These are phyloP conservation scores for Hemerocallis citrina DNA, from an alignment of 106 monocot species.

Conservation along the genomic window DNA sequence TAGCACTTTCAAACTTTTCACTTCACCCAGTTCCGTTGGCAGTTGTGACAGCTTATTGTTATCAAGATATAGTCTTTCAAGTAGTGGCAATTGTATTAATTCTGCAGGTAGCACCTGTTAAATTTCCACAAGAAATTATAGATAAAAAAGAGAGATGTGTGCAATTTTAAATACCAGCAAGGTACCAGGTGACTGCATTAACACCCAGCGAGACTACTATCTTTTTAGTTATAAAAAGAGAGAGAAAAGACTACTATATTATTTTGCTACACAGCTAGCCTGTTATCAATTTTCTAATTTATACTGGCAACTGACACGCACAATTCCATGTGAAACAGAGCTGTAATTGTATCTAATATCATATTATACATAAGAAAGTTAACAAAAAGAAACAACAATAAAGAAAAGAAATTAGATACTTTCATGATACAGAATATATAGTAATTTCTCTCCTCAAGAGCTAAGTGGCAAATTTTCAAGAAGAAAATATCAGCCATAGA, in stretches of 20 bases:
- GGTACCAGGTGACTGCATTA: not conserved
- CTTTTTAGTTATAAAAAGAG: not conserved
- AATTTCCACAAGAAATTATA: slow-evolving; percentile 1
- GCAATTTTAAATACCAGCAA: not conserved
- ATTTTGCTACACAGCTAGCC: too few species aligned
- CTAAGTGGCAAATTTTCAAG: not conserved
- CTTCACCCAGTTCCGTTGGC: slow-evolving; percentile 86
- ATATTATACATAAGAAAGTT: too few species aligned
- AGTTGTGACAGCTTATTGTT: slow-evolving; percentile 73
- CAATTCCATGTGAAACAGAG: too few species aligned
- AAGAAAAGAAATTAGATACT: too few species aligned
- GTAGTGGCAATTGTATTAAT: slow-evolving; percentile 53
- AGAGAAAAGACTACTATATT: too few species aligned
- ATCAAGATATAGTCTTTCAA: slow-evolving; percentile 88
- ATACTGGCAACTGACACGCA: too few species aligned
- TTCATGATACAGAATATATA: not conserved
- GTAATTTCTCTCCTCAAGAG: not conserved
- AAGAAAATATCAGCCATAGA: too few species aligned
- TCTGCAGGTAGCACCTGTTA: slow-evolving; percentile 81
- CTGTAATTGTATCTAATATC: too few species aligned
- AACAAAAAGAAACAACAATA: too few species aligned
- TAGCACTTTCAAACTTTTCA: slow-evolving; percentile 74
- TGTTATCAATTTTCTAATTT: too few species aligned
- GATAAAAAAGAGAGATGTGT: not conserved
- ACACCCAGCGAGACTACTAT: not conserved